Conservation (phyloP, 2,329 filamentous ascomycete species). For the Pyrenophora graminea region DNA sequence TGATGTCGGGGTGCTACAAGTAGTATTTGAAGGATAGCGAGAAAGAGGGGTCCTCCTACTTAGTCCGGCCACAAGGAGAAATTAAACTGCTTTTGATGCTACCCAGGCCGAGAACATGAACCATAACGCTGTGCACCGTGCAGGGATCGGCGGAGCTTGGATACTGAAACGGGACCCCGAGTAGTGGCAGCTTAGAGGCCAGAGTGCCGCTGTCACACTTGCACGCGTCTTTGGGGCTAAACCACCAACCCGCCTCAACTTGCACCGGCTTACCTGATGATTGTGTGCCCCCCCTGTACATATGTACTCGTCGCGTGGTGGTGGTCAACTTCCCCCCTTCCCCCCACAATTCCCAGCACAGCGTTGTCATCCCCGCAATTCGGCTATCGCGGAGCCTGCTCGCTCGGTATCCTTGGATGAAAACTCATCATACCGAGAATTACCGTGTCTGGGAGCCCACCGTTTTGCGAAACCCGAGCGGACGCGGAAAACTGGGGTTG, state of each 20-base stretch:
- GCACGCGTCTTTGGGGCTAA: slow-evolving; percentile 19
- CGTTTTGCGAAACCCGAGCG: slow-evolving; percentile 1
- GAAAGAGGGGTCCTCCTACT: slow-evolving; percentile 42
- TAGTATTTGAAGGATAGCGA: slow-evolving; percentile 42
- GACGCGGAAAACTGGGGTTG: slow-evolving; percentile 13
- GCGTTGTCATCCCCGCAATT: slow-evolving; percentile 35
- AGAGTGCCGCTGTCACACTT: slow-evolving; percentile 22
- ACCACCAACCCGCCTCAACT: slow-evolving; percentile 26
- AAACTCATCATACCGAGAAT: neutral
- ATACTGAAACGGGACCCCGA: slow-evolving; percentile 33
- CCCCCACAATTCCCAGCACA: slow-evolving; percentile 32
- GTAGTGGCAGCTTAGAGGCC: slow-evolving; percentile 26
- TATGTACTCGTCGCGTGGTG: slow-evolving; percentile 14
- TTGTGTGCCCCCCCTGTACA: slow-evolving; percentile 1
- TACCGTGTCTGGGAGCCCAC: slow-evolving; percentile 5
- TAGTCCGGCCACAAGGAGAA: slow-evolving; percentile 42
- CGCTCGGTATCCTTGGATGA: neutral
- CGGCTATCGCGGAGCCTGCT: slow-evolving; percentile 24
- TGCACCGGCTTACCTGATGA: slow-evolving; percentile 11
- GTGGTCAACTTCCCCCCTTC: slow-evolving; percentile 30
- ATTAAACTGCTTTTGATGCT: slow-evolving; percentile 40
- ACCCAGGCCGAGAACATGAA: slow-evolving; percentile 38
- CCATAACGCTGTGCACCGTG: slow-evolving; percentile 36
- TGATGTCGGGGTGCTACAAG: slow-evolving; percentile 29
- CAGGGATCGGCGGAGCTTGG: slow-evolving; percentile 42